Conservation (phyloP, 2,329 filamentous ascomycete species). For the Nemania serpens region DNA sequence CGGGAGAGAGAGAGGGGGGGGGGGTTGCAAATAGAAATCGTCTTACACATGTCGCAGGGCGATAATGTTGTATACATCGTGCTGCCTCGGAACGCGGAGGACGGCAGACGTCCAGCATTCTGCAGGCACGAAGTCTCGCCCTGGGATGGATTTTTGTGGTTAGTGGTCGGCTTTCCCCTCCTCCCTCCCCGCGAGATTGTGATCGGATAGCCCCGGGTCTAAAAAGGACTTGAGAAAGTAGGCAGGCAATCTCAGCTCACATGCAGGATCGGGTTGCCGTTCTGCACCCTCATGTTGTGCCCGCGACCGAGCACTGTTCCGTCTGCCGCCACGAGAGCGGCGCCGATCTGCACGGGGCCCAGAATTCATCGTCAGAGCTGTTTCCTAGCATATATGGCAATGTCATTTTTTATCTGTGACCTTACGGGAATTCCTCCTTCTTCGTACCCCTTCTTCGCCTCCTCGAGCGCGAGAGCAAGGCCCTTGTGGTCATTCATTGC, state of each 20-base stretch:
- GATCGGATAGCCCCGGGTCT: no score
- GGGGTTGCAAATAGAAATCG: neutral
- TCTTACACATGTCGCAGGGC: conserved; percentile 76
- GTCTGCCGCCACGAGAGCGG: conserved; percentile 67
- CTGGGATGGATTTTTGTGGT: conserved; percentile 45
- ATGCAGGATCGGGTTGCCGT: conserved; percentile 72
- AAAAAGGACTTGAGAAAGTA: no score
- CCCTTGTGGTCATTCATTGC: conserved; percentile 49
- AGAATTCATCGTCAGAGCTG: neutral
- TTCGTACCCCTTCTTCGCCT: conserved; percentile 50
- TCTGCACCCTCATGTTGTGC: conserved; percentile 78
- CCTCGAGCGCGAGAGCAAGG: conserved; percentile 52
- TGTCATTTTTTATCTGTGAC: neutral
- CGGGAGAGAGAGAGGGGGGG: neutral
- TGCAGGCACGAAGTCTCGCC: conserved; percentile 78
- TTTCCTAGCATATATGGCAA: neutral
- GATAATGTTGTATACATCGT: conserved; percentile 86
- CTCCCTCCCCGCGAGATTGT: neutral
- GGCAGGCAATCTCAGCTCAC: conserved; percentile 42
- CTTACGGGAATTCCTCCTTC: conserved; percentile 56
- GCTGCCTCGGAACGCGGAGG: conserved; percentile 68
- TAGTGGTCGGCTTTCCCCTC: no score
- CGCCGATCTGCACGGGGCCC: conserved; percentile 50
- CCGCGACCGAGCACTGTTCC: conserved; percentile 73
- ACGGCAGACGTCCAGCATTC: conserved; percentile 72